Evolutionary conservation across 805 yeast genomes (phyloP).

Genomic region (Metschnikowia proteae): DNA sequence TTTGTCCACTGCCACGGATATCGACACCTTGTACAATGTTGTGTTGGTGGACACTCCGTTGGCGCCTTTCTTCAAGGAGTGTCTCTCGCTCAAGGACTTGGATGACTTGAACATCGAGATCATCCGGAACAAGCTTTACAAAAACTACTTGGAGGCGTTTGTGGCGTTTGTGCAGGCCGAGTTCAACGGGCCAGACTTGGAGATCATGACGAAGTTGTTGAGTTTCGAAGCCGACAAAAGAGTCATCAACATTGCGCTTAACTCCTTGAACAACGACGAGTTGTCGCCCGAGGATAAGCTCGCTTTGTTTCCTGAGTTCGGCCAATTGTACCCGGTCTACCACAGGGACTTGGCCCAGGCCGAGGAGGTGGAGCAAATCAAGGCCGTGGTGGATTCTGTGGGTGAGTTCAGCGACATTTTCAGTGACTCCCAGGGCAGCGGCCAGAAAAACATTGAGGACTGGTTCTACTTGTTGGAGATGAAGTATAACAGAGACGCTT

Average conservation of each 20-base stretch:
- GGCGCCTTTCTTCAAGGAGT: conserved; percentile 92
- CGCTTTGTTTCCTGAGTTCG: conserved; percentile 74
- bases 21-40: conserved; percentile 86
- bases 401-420: conserved; percentile 64
- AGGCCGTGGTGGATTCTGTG: conserved; percentile 56
- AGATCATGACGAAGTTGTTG: conserved; percentile 72
- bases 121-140: conserved; percentile 84
- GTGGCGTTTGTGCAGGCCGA: conserved; percentile 56
- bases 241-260: conserved; percentile 84
- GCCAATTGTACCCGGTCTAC: conserved; percentile 70
- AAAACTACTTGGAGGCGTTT: conserved; percentile 90
- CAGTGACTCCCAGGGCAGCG: conserved; percentile 33
- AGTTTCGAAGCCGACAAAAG: conserved; percentile 95
- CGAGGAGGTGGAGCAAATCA: conserved; percentile 84
- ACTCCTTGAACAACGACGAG: conserved; percentile 78
- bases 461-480: conserved; percentile 90
- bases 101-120: conserved; percentile 96
- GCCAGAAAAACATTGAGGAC: conserved; percentile 75
- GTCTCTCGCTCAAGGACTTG: conserved; percentile 81
- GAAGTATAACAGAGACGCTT: conserved; percentile 87
- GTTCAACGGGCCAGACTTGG: conserved; percentile 72
- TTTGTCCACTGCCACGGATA: conserved; percentile 88
- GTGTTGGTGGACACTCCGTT: conserved; percentile 95
- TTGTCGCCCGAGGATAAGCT: conserved; percentile 69
- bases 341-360: conserved; percentile 65